Evolutionary conservation across 1,284 basidiomycete species (phyloP).

Genomic region (Albatrellus sp.): DNA sequence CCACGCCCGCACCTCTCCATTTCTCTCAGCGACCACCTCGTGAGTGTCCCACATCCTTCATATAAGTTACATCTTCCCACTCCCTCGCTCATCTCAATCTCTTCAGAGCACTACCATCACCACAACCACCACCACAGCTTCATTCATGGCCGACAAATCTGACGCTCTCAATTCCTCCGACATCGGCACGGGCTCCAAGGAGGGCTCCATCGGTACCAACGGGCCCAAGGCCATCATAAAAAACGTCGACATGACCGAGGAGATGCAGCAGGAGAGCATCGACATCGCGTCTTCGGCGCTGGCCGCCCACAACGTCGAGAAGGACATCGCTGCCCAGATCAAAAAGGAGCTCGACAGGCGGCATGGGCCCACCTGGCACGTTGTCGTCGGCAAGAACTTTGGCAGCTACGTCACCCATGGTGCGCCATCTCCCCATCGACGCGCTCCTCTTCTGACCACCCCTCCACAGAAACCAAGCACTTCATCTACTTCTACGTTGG

Average conservation of each 20-base stretch:
- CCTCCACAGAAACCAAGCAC: conserved; percentile 75
- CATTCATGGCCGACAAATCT: conserved; percentile 48
- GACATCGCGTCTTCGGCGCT: conserved; percentile 80
- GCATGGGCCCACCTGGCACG: conserved; percentile 93
- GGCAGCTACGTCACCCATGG: conserved; percentile 96
- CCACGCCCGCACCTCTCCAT: background rate
- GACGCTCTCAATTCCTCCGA: conserved; percentile 51
- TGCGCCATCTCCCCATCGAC: conserved; percentile 21
- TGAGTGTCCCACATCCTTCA: background rate
- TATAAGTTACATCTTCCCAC: background rate
- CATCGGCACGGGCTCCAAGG: conserved; percentile 32
- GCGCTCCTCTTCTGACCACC: conserved; percentile 1
- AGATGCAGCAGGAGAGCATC: conserved; percentile 90
- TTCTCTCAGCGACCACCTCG: background rate
- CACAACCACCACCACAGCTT: conserved; percentile 6
- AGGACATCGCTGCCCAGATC: conserved; percentile 95
- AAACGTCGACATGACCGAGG: conserved; percentile 93
- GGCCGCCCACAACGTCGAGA: conserved; percentile 89
- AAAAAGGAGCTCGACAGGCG: conserved; percentile 95
- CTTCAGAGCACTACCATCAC: too few species aligned
- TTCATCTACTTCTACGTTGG: conserved; percentile 97
- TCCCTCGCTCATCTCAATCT: background rate
- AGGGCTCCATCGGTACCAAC: conserved; percentile 22
- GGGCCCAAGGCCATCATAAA: conserved; percentile 82
- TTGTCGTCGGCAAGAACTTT: conserved; percentile 96